Evolutionary conservation across 2,329 filamentous ascomycete genomes (phyloP), one percentile per base, ranked within the genome.

Genomic region (Diaporthe vexans): DNA sequence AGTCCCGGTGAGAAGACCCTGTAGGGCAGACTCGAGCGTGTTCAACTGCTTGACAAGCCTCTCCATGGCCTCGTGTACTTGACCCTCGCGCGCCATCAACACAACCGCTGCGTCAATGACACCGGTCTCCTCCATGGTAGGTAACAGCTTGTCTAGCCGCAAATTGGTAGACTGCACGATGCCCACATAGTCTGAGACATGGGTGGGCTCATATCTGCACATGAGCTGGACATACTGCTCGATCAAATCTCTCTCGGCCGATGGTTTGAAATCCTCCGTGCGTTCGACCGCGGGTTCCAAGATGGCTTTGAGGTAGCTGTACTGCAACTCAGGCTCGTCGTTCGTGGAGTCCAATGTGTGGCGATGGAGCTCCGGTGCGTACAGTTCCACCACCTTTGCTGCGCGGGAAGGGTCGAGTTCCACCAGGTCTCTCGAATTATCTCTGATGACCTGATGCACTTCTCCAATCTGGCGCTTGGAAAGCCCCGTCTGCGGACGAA

Each of bases 81-180:
- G 91, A 0, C 97, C 97, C 80, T 98, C 95, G 74, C 94, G 91
- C 52, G 95, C 94, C 88, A 99, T 93, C 13, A 99, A 87, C 1
- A 98, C 91, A 9, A 99, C 94, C 0, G 95, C 96, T 6, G 95
- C 97, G 84, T 99, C 97, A 59, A 99, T 91, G 7, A 97, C 94
- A 0, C 95, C 95, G 56, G 92, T 95, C 76, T 93, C 91, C 82
- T 99, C 97, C 88, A 99, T 95, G 0, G 92, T 92, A 5, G 95
- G 95, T 10, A 99, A 87, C 0, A 99, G 88, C 70, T 91, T 89
- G 17, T 97, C 94, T 0, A 99, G 88, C 33, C 92, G 90, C 37
- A 99, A 85, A 80, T 98, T 92, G 15, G 93, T 92, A 4, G 92
- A 92, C 78, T 95, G 94, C 3, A 97, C 87, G 1, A 90, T 81